Conservation (phyloP, 257 asterid genomes). For the Petunia axillaris region DNA sequence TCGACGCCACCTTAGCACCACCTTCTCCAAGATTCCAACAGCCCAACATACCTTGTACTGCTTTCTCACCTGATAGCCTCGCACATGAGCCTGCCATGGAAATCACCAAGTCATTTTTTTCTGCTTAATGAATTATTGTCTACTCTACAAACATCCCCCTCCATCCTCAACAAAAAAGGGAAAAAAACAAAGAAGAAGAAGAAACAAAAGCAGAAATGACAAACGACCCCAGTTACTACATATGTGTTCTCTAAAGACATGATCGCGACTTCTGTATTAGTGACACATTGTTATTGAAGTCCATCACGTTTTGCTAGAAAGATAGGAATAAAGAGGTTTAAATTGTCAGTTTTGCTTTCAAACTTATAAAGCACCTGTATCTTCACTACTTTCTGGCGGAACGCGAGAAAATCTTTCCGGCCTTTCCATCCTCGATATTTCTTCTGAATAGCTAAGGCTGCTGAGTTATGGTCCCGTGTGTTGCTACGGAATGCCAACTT, state of each 20-base stretch:
- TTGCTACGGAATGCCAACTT: slow-evolving; percentile 62
- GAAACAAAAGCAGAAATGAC: background rate
- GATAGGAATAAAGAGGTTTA: background rate
- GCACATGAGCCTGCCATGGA: slow-evolving; percentile 80
- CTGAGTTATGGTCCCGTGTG: slow-evolving; percentile 63
- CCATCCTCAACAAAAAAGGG: background rate
- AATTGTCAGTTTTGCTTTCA: slow-evolving; percentile 8
- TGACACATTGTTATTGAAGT: slow-evolving; percentile 11
- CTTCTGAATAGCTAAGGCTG: slow-evolving; percentile 93
- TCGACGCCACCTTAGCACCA: slow-evolving; percentile 84
- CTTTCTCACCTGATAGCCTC: slow-evolving; percentile 93
- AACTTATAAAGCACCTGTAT: slow-evolving; percentile 69
- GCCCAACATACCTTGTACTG: slow-evolving; percentile 87
- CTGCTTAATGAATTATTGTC: background rate
- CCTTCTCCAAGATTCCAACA: slow-evolving; percentile 89
- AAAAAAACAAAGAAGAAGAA: background rate
- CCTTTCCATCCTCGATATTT: slow-evolving; percentile 93
- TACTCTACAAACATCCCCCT: background rate
- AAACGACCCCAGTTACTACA: background rate
- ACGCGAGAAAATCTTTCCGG: slow-evolving; percentile 73
- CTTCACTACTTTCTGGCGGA: slow-evolving; percentile 91
- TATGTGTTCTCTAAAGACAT: background rate
- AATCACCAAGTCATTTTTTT: slow-evolving; percentile 24
- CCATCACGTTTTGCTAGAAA: background rate
- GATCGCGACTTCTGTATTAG: slow-evolving; percentile 16